A percentile compares a stretch with the other conserved stretches of the same genome.
Conservation (phyloP, 139 green algal genomes). For the Tetraselmis chui region DNA sequence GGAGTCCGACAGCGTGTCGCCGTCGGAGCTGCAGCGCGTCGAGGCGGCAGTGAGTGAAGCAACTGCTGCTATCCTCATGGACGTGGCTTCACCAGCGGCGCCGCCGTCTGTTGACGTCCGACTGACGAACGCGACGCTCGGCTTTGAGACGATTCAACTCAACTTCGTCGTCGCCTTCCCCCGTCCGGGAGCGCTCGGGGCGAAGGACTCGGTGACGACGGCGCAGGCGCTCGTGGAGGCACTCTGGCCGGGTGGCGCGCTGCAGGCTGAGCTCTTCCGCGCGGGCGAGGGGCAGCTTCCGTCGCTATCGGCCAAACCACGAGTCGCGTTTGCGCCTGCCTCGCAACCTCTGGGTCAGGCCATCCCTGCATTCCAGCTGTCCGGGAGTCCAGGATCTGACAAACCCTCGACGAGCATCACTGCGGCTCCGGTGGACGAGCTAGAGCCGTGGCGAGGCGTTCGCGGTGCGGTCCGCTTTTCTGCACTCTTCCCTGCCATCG, state of each 20-base stretch:
- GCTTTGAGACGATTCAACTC: not conserved
- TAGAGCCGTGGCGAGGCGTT: too few relatives aligned
- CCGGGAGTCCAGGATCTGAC: not conserved
- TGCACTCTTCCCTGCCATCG: not conserved
- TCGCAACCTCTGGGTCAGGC: not conserved
- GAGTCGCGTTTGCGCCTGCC: not conserved
- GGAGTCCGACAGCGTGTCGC: not conserved
- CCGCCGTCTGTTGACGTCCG: not conserved
- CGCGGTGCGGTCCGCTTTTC: not conserved
- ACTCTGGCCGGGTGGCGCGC: not conserved
- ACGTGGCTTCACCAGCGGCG: not conserved
- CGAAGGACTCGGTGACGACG: not conserved
- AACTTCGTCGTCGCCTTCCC: not conserved
- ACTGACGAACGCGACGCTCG: not conserved
- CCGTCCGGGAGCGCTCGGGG: too few relatives aligned
- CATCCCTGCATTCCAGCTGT: not conserved
- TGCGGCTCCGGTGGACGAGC: too few relatives aligned
- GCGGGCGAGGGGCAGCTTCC: not conserved
- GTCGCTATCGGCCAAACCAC: not conserved
- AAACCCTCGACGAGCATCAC: not conserved
- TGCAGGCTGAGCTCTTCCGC: not conserved
- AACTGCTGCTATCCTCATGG: not conserved
- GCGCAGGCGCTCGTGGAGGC: not conserved
- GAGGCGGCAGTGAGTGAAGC: not conserved
- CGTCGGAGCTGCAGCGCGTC: not conserved